phyloP scores from a whole-genome alignment of 148 eudicot species.

The Amaranthus cruentus region DNA sequence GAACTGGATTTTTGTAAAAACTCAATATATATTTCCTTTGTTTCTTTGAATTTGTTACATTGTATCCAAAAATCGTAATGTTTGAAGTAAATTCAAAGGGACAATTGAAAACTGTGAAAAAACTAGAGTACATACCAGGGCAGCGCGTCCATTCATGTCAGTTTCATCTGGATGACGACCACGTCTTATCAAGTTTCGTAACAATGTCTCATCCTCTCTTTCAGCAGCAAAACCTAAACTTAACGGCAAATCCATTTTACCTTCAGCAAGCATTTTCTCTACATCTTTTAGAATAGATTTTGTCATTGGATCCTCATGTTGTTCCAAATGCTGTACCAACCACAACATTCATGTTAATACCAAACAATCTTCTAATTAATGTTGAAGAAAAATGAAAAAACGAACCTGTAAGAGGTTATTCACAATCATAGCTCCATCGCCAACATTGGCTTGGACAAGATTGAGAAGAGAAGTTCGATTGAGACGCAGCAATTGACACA shows the following conservation, averaged over 20 bases:
- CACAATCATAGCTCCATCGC: conserved; percentile 77
- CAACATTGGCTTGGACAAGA: conserved; percentile 70
- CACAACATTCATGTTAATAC: conserved; percentile 14
- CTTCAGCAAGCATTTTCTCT: conserved; percentile 61
- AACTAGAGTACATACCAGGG: conserved; percentile 39
- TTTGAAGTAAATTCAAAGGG: no score
- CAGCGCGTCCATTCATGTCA: conserved; percentile 55
- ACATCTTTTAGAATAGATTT: conserved; percentile 41
- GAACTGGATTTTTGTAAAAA: background rate
- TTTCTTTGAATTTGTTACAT: no score
- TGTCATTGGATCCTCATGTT: conserved; percentile 42
- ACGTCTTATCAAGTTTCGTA: conserved; percentile 52
- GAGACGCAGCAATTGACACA: conserved; percentile 65
- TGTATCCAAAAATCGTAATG: no score
- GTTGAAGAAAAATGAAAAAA: background rate
- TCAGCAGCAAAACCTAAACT: conserved; percentile 66
- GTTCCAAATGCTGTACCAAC: conserved; percentile 53
- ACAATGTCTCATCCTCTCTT: conserved; percentile 57
- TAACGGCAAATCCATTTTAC: conserved; percentile 69
- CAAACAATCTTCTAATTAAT: background rate
- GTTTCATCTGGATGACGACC: conserved; percentile 62
- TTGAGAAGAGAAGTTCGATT: conserved; percentile 61
- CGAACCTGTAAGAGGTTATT: conserved; percentile 74
- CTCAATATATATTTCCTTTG: background rate
- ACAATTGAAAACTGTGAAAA: no score